phyloP scores from a whole-genome alignment of 495 filamentous ascomycete species.

The Pseudotulostoma volvatum region DNA sequence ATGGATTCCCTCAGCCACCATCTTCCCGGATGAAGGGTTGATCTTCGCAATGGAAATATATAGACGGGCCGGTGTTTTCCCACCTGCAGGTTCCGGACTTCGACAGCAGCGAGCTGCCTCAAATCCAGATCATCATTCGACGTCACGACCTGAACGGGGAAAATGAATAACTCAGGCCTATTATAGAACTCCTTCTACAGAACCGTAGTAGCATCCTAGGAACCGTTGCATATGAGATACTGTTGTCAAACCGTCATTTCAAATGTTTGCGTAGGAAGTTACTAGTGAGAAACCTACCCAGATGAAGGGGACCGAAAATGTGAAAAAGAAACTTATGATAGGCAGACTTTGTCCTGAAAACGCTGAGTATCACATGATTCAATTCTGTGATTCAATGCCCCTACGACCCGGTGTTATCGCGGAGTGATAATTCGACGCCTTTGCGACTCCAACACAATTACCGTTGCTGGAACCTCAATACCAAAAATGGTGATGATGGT shows the following conservation, averaged over 20 bases:
- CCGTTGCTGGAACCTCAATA: too few relatives aligned
- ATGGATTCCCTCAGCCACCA: slow-evolving; percentile 71
- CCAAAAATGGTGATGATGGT: too few relatives aligned
- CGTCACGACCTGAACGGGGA: slow-evolving; percentile 71
- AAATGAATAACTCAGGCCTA: slow-evolving; percentile 64
- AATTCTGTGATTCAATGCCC: too few relatives aligned
- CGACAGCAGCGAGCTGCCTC: slow-evolving; percentile 79
- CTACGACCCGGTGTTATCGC: too few relatives aligned
- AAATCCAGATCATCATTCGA: slow-evolving; percentile 54
- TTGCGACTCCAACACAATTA: too few relatives aligned
- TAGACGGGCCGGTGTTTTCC: slow-evolving; percentile 67
- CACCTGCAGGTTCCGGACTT: slow-evolving; percentile 63
- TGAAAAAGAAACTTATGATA: slow-evolving; percentile 60
- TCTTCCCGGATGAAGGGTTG: slow-evolving; percentile 75
- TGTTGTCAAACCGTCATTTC: too few relatives aligned
- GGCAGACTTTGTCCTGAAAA: too few relatives aligned
- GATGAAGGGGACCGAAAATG: slow-evolving; percentile 19
- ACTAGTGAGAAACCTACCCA: too few relatives aligned
- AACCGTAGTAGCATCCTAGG: slow-evolving; percentile 79
- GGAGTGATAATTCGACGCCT: too few relatives aligned
- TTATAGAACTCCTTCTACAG: slow-evolving; percentile 85
- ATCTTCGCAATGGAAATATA: slow-evolving; percentile 73
- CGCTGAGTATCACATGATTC: too few relatives aligned
- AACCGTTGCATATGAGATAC: slow-evolving; percentile 30
- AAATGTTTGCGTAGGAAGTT: too few relatives aligned